phyloP scores from a whole-genome alignment of 768 basidiomycete species.

The Boletellus emodensis region DNA sequence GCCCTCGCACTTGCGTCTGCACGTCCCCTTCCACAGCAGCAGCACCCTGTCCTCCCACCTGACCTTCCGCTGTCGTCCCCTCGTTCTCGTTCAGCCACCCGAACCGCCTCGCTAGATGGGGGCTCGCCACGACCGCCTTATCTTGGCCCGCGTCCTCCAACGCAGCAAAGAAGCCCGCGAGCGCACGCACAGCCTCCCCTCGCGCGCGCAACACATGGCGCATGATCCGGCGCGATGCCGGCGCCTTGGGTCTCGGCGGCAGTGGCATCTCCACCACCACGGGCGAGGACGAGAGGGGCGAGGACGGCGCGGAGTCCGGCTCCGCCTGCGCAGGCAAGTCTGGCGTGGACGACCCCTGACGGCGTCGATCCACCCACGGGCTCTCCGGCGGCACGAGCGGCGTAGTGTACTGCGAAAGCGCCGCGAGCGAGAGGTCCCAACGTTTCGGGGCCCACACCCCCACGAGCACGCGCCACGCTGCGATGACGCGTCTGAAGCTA shows the following conservation, averaged over 20 bases:
- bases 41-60: too few relatives aligned
- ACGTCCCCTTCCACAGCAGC: background rate
- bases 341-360: slow-evolving; percentile 32
- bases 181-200: slow-evolving; percentile 73
- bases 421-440: slow-evolving; percentile 76
- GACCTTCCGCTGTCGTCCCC: background rate
- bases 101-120: slow-evolving; percentile 46
- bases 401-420: slow-evolving; percentile 68
- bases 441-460: slow-evolving; percentile 88
- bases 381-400: slow-evolving; percentile 64
- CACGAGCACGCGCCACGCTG: slow-evolving; percentile 95
- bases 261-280: slow-evolving; percentile 28
- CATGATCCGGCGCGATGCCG: slow-evolving; percentile 79
- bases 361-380: slow-evolving; percentile 62
- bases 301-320: background rate
- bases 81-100: slow-evolving; percentile 37
- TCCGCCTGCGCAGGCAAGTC: slow-evolving; percentile 31
- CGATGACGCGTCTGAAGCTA: slow-evolving; percentile 81
- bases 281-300: too few relatives aligned
- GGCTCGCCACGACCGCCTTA: slow-evolving; percentile 44
- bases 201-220: slow-evolving; percentile 86
- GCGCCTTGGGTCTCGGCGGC: slow-evolving; percentile 35
- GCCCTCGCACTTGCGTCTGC: slow-evolving; percentile 37
- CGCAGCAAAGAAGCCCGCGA: slow-evolving; percentile 68
- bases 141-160: slow-evolving; percentile 47